Evolutionary conservation across 495 filamentous ascomycete genomes (phyloP).

Genomic region (Lasiosphaeria hispida): DNA sequence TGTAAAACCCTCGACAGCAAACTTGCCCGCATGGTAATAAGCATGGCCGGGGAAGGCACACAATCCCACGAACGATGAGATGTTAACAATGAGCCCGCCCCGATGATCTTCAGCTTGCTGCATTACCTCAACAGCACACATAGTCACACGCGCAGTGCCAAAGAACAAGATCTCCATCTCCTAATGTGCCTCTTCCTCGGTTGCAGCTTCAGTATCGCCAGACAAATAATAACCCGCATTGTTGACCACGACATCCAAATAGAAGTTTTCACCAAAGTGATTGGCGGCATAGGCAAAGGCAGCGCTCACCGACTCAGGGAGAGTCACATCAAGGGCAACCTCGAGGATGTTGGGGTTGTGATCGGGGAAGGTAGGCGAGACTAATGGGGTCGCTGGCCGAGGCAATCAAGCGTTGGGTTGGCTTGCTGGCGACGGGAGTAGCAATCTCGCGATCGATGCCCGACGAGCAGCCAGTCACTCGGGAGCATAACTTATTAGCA

Average conservation of each 20-base stretch:
- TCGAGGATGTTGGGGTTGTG: slow-evolving; percentile 39
- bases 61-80: slow-evolving; percentile 52
- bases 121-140: slow-evolving; percentile 44
- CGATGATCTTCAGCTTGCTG: slow-evolving; percentile 36
- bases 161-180: slow-evolving; percentile 57
- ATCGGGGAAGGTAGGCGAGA: slow-evolving; percentile 43
- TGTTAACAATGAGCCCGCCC: slow-evolving; percentile 53
- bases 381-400: slow-evolving; percentile 39
- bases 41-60: slow-evolving; percentile 44
- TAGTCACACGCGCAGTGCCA: slow-evolving; percentile 46
- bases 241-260: slow-evolving; percentile 55
- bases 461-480: slow-evolving; percentile 51
- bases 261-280: slow-evolving; percentile 35
- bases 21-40: slow-evolving; percentile 57
- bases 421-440: slow-evolving; percentile 36
- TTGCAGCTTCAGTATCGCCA: slow-evolving; percentile 47
- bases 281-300: slow-evolving; percentile 38
- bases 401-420: slow-evolving; percentile 48
- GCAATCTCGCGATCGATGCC: slow-evolving; percentile 49
- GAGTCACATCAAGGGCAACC: slow-evolving; percentile 46
- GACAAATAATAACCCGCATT: slow-evolving; percentile 52
- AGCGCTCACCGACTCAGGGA: slow-evolving; percentile 35
- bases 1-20: slow-evolving; percentile 55
- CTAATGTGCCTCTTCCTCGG: slow-evolving; percentile 38
- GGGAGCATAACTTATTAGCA: background rate